Conservation (phyloP, 2,329 filamentous ascomycete species). For the Purpureocillium takamizusanense region DNA sequence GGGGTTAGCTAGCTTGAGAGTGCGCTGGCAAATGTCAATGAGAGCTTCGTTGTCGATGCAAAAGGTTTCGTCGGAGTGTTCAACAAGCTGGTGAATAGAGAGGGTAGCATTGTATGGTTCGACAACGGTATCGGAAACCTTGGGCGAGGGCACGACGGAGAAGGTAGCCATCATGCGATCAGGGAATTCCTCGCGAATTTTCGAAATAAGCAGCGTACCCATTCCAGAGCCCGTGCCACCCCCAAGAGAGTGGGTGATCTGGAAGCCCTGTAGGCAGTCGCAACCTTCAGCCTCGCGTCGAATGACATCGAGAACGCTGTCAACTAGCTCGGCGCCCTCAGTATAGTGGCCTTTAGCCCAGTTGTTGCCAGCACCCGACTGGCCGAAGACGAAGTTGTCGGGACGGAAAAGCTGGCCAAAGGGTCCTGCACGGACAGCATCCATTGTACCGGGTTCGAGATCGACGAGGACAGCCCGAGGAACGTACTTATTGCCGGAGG, state of each 20-base stretch:
- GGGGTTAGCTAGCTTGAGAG: constrained; percentile 95
- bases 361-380: constrained; percentile 99
- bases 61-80: constrained; percentile 99
- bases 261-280: constrained; percentile 99
- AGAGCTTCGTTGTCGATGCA: constrained; percentile 99
- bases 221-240: constrained; percentile 99
- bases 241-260: constrained; percentile 99
- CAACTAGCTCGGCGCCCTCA: constrained; percentile 97
- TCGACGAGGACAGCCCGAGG: constrained; percentile 98
- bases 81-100: constrained; percentile 96
- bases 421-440: constrained; percentile 94
- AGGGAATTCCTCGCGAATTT: constrained; percentile 99
- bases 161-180: constrained; percentile 99
- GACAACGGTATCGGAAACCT: constrained; percentile 99
- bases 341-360: constrained; percentile 99
- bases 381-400: constrained; percentile 99
- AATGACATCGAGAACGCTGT: constrained; percentile 96
- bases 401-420: constrained; percentile 99
- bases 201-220: constrained; percentile 98
- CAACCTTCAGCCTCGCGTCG: constrained; percentile 98
- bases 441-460: constrained; percentile 99
- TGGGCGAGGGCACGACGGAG: constrained; percentile 96
- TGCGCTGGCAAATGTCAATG: constrained; percentile 99
- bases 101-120: constrained; percentile 99
- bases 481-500: constrained; percentile 97